Conservation (phyloP, 768 basidiomycete species). For the Podaxis sp. region DNA sequence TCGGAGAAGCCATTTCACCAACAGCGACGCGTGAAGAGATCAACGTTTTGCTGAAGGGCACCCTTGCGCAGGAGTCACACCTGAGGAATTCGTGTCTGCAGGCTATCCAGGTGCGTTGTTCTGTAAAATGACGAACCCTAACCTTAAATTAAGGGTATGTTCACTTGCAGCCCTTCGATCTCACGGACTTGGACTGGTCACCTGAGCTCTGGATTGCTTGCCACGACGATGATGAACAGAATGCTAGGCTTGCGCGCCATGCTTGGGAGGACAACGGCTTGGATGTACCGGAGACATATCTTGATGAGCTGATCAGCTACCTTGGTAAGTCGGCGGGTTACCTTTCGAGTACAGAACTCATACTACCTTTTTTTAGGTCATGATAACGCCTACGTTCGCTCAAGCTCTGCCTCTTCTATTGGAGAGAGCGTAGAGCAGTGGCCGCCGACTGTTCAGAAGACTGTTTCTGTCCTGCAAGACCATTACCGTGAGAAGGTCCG, state of each 20-base stretch:
- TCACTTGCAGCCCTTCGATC: slow-evolving; percentile 74
- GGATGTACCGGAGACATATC: slow-evolving; percentile 72
- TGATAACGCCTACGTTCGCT: slow-evolving; percentile 77
- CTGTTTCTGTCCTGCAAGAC: slow-evolving; percentile 56
- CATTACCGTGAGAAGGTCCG: slow-evolving; percentile 83
- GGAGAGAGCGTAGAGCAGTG: slow-evolving; percentile 74
- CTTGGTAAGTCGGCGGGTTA: slow-evolving; percentile 52
- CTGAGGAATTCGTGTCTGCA: slow-evolving; percentile 90
- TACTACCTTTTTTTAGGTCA: slow-evolving; percentile 51
- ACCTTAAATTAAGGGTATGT: slow-evolving; percentile 5
- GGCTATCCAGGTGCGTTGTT: slow-evolving; percentile 67
- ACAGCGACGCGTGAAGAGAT: slow-evolving; percentile 66
- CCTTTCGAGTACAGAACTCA: neutral
- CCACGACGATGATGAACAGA: slow-evolving; percentile 87
- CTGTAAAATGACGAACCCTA: neutral
- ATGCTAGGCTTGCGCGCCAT: slow-evolving; percentile 73
- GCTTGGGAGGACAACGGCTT: slow-evolving; percentile 97
- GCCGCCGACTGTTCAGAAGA: slow-evolving; percentile 53
- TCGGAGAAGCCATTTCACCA: slow-evolving; percentile 76
- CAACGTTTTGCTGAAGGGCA: slow-evolving; percentile 65
- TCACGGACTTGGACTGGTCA: slow-evolving; percentile 94
- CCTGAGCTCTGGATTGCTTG: slow-evolving; percentile 84
- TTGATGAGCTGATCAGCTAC: slow-evolving; percentile 58
- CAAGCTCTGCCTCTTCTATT: slow-evolving; percentile 67
- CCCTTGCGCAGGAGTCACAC: slow-evolving; percentile 82